These are phyloP conservation scores for Lachancea fermentati DNA, from an alignment of 805 yeast genomes.

Conservation along the genomic window DNA sequence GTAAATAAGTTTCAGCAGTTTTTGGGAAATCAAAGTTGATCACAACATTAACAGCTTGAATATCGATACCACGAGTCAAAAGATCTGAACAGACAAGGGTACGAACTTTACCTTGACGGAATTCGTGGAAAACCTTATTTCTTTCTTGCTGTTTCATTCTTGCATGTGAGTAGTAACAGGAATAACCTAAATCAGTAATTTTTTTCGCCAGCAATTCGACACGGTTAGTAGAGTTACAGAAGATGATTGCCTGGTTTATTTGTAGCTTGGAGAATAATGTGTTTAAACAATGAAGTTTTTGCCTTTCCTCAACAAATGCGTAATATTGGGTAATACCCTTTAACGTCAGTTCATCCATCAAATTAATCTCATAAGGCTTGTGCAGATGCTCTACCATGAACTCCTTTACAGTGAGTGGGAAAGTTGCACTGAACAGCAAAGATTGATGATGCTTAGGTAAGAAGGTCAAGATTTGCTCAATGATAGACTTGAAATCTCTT, in stretches of 20 bases:
- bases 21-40: conserved; percentile 98
- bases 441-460: conserved; percentile 81
- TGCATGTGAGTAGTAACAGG: conserved; percentile 96
- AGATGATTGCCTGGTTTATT: conserved; percentile 93
- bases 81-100: conserved; percentile 95
- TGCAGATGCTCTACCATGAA: conserved; percentile 88
- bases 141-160: conserved; percentile 96
- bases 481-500: conserved; percentile 80
- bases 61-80: conserved; percentile 96
- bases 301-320: conserved; percentile 97
- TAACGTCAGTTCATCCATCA: conserved; percentile 95
- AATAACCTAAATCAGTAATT: conserved; percentile 92
- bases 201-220: conserved; percentile 94
- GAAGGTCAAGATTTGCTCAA: conserved; percentile 77
- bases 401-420: conserved; percentile 88
- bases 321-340: conserved; percentile 96
- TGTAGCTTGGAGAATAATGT: conserved; percentile 90
- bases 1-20: conserved; percentile 94
- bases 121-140: conserved; percentile 97
- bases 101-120: conserved; percentile 96
- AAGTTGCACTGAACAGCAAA: conserved; percentile 87
- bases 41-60: conserved; percentile 97
- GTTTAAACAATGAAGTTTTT: conserved; percentile 92
- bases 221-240: conserved; percentile 94
- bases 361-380: conserved; percentile 90